Evolutionary conservation across 371 early-diverging fungal species (phyloP), one percentile per base, ranked within the genome.

Genomic region (Mortierella polycephala): DNA sequence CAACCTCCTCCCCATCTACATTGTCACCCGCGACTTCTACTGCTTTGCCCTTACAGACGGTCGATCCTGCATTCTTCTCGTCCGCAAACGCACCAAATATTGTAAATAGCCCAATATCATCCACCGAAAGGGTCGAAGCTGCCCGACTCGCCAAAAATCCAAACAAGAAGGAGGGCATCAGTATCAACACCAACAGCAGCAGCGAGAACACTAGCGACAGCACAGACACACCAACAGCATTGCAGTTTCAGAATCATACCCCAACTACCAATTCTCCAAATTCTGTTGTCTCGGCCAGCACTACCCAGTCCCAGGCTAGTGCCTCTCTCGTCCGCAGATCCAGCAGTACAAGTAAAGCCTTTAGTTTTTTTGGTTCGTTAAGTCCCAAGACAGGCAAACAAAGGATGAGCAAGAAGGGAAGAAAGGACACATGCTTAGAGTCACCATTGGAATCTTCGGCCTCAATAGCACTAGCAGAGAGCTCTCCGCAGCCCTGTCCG

Each of bases 351-450:
- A 52, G 63, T 40, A 75, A 66, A 45, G 37, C 64, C 30, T 49
- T 67, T 49, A 57, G 64, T 42, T 69, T 77, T 20, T 30, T 77
- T 39, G 69, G 72, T 12, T 60, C 73, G 18, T 62, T 77, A 16
- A 69, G 69, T 23, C 66, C 72, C 44, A 77, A 72, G 50, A 68
- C n/a, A 49, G 69, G 62, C 50, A 67, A 37, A 55, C 69, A 72
- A 54, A 77, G 54, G 39, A 13, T 58, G 18, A 60, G 7, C 46
- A 66, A 54, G 44, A 52, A 30, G 21, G 30, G 21, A 23, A 59
- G 49, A 40, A 59, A 64, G 50, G 47, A 52, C 21, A 6, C 55
- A 18, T 37, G 23, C 10, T 50, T 39, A n/a, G 14, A 45, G 7
- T 58, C 67, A 7, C 59, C 57, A n/a, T 12, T 39, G 20, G 5